Base-by-base conservation (phyloP, 805 yeast genomes). In the Metschnikowia vanudenii region DNA sequence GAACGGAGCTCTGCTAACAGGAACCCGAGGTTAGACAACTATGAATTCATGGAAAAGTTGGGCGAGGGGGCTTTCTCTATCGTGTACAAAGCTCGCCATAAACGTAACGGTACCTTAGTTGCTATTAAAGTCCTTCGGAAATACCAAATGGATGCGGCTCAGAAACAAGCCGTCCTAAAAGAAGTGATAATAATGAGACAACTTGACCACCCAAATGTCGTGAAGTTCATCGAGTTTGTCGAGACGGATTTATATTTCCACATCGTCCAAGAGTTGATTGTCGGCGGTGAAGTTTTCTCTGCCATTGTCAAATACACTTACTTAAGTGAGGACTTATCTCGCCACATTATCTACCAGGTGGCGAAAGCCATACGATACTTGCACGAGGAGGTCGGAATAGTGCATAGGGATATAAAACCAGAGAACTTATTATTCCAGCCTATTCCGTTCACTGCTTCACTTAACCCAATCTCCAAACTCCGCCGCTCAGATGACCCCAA, bases 51-150 rank as follows among this genome's bases (percentile, higher is more conserved):
- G 30, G 58, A 63, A 11, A 53, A 65, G 17, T 53, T 85, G 14
- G 92, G 94, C 0, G 91, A 85, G 60, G 98, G 98, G 8, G 97
- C 97, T 0, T 91, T 92, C 62, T 88, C 96, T 2, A 76, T 79
- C 11, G 98, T 92, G 4, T 88, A 82, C 69, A 82, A 78, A 60
- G 96, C 95, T 0, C 60, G 70, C 13, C 83, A 84, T 55, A 53
- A 66, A 3, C 72, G 5, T 63, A 67, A 28, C 63, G 75, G 40
- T 64, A 67, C 31, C 48, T 28, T 56, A 7, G 83, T 88, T 13
- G 96, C 96, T 11, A 79, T 88, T 57, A 88, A 88, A 59, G 78
- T 87, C 48, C 86, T 89, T 37, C 75, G 79, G 55, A 88, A 88
- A 61, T 65, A 67, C 37, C 74, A 75, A 43, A 69, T 84, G 73